These are phyloP conservation scores for Eucalyptus regnans DNA, from an alignment of 345 rosid species.

Conservation along the genomic window DNA sequence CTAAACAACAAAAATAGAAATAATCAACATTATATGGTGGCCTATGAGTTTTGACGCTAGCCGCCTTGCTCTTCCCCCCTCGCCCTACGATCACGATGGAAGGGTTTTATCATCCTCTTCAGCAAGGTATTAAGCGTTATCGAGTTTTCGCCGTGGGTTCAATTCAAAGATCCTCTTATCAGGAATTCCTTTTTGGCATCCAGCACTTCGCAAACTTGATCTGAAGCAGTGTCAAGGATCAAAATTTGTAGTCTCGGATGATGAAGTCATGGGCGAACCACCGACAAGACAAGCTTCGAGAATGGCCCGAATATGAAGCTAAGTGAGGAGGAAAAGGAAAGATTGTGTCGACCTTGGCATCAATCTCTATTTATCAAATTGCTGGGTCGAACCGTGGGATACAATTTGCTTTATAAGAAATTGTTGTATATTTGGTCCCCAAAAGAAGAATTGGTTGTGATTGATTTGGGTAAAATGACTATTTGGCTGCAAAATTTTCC, in stretches of 20 bases:
- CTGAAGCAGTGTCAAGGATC: rapidly evolving
- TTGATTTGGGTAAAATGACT: neutral
- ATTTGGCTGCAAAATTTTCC: neutral
- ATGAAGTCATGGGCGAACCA: neutral
- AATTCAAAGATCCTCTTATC: neutral
- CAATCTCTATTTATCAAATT: neutral
- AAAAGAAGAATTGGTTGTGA: neutral
- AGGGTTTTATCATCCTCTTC: neutral
- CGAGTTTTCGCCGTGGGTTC: neutral
- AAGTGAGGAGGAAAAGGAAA: neutral
- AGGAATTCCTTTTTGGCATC: neutral
- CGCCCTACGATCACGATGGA: neutral
- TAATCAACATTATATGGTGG: neutral
- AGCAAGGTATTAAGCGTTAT: neutral
- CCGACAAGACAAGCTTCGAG: neutral
- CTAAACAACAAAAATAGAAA: neutral
- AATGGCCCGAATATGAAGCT: neutral
- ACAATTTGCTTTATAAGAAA: too few relatives aligned
- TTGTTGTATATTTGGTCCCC: neutral
- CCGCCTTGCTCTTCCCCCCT: neutral
- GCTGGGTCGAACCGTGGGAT: neutral
- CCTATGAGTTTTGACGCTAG: neutral
- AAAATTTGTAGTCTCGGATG: neutral
- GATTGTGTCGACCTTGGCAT: neutral
- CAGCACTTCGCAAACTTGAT: neutral